Conservation (phyloP, 352 stramenopile genomes). For the Pythium folliculosum region DNA sequence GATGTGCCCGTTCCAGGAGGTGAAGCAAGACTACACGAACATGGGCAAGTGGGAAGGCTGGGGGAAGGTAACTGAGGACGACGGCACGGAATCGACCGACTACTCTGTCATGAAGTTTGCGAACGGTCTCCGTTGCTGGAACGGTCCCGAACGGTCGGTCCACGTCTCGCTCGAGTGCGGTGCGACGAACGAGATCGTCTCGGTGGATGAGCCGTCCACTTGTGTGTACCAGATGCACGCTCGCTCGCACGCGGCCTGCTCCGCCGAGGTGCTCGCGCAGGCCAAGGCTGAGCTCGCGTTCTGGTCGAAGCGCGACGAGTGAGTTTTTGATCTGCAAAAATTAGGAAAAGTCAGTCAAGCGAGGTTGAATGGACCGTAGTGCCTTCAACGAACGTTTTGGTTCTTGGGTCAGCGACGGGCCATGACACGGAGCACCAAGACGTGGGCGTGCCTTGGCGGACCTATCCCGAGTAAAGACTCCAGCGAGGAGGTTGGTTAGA, state of each 20-base stretch:
- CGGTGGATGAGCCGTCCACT: constrained; percentile 92
- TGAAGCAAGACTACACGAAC: constrained; percentile 79
- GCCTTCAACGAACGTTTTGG: constrained; percentile 26
- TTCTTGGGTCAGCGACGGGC: not conserved
- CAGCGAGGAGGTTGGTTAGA: no score
- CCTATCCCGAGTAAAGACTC: no score
- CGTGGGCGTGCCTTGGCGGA: not conserved
- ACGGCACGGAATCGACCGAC: constrained; percentile 23
- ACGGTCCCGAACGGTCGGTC: constrained; percentile 84
- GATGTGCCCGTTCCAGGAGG: constrained; percentile 79
- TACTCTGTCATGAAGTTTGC: constrained; percentile 76
- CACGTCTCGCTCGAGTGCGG: constrained; percentile 83
- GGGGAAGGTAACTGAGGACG: constrained; percentile 24
- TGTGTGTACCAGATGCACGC: constrained; percentile 92
- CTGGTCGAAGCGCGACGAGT: constrained; percentile 30
- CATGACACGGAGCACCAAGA: no score
- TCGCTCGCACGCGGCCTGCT: constrained; percentile 63
- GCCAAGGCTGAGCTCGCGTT: constrained; percentile 56
- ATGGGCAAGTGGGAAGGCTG: constrained; percentile 81
- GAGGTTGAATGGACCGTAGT: constrained; percentile 1
- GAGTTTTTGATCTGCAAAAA: constrained; percentile 9
- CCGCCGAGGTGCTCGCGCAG: constrained; percentile 40
- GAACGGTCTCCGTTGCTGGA: constrained; percentile 90
- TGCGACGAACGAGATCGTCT: constrained; percentile 74
- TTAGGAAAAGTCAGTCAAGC: constrained; percentile 20